Base-by-base conservation (phyloP, 1,284 basidiomycete genomes). In the Peniophora sp. region DNA sequence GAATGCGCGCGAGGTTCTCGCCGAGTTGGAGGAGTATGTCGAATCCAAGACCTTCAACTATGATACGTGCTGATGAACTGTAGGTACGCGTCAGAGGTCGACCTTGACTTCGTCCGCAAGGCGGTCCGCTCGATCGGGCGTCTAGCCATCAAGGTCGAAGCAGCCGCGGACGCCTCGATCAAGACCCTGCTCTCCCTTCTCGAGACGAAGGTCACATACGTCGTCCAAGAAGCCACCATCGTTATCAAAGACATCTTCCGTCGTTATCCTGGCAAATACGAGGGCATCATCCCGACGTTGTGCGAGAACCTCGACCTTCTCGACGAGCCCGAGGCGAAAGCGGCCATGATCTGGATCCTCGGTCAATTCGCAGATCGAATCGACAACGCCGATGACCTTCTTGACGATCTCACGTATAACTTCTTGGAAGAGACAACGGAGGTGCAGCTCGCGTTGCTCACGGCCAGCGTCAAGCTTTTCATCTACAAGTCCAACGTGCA, bases 161-260 rank as follows among this genome's bases (percentile, higher is more conserved):
- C 79, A 12, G 89, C 92, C 2, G 88, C 96, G 22, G 92, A 97
- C 66, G 75, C 76, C 47, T 98, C 95, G 71, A 97, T 99, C 57
- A 76, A 88, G 51, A 86, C 88, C 0, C 74, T 99, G 50, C 81
- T 99, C 49, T 74, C 81, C 36, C 79, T 99, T 55, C 88, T 99
- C 58, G 88, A 96, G 62, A 96, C 91, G 24, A 92, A 97, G 63
- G 92, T 99, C 47, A 83, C 86, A 47, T 99, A 99, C 65, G 97
- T 99, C 48, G 92, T 98, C 3, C 97, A 99, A 67, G 97, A 99
- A 65, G 92, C 93, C 0, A 79, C 97, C 51, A 96, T 99, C 51
- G 96, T 99, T 52, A 96, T 92, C 72, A 97, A 94, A 69, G 97
- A 99, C 65, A 92, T 99, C 61, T 98, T 99, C 79, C 81, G 97